Evolutionary conservation across 1,284 basidiomycete species (phyloP).

Genomic region (Pulveroboletus sp.): DNA sequence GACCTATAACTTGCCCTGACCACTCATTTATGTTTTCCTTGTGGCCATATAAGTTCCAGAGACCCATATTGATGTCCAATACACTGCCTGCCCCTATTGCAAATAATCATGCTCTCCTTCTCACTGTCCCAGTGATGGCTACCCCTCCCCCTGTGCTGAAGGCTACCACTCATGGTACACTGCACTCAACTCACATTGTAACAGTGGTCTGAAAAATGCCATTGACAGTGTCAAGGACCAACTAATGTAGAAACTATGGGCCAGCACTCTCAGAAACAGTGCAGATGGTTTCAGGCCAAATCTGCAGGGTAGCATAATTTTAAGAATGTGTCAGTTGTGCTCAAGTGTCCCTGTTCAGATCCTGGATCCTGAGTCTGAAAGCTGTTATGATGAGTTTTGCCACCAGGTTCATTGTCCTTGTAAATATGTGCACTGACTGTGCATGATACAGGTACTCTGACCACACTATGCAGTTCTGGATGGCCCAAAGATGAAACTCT

Average conservation of each 20-base stretch:
- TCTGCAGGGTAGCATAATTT: slow-evolving; percentile 60
- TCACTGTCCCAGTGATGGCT: slow-evolving; percentile 33
- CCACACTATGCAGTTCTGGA: slow-evolving; percentile 88
- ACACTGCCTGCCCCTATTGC: slow-evolving; percentile 41
- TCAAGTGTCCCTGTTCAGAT: slow-evolving; percentile 80
- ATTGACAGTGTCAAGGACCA: slow-evolving; percentile 62
- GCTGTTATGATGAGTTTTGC: slow-evolving; percentile 85
- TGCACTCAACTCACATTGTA: slow-evolving; percentile 71
- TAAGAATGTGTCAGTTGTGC: slow-evolving; percentile 56
- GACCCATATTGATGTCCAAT: slow-evolving; percentile 40
- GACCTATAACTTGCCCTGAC: slow-evolving; percentile 21
- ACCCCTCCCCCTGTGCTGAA: slow-evolving; percentile 19
- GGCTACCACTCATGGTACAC: slow-evolving; percentile 49
- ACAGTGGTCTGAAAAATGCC: slow-evolving; percentile 81
- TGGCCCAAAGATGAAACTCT: slow-evolving; percentile 78
- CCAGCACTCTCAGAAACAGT: slow-evolving; percentile 75
- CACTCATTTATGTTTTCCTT: slow-evolving; percentile 28
- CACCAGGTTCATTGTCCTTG: slow-evolving; percentile 56
- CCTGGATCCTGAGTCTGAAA: slow-evolving; percentile 71
- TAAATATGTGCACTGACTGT: not conserved
- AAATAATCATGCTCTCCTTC: slow-evolving; percentile 55
- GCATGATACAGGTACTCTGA: slow-evolving; percentile 66
- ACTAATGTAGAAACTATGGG: slow-evolving; percentile 63
- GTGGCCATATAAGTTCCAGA: slow-evolving; percentile 41
- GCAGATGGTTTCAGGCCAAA: slow-evolving; percentile 64